A percentile compares a stretch with the other conserved stretches of the same genome.
These are phyloP conservation scores for Lachnellula subtilissima DNA, from an alignment of 2,329 filamentous ascomycete species.

Conservation along the genomic window DNA sequence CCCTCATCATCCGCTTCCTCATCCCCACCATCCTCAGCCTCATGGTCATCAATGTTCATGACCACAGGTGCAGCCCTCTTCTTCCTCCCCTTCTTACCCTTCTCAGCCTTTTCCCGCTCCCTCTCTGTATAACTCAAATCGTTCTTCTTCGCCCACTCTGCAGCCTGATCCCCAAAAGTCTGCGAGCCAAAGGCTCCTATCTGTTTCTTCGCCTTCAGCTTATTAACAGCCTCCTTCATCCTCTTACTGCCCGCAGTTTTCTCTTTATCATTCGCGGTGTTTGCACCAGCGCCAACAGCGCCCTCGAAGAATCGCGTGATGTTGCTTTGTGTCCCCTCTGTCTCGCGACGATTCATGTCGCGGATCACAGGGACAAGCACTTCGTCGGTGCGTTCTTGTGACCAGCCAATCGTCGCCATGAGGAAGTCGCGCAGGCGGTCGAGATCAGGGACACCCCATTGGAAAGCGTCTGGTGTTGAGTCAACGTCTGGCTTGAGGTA, in stretches of 20 bases:
- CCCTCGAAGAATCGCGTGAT: conserved; percentile 92
- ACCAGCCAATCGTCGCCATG: conserved; percentile 92
- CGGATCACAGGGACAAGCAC: conserved; percentile 91
- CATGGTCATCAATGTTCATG: not conserved
- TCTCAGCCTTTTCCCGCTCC: conserved; percentile 19
- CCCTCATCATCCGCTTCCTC: conserved; percentile 9
- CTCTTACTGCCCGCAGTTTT: conserved; percentile 61
- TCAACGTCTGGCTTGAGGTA: conserved; percentile 89
- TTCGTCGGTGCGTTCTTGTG: conserved; percentile 86
- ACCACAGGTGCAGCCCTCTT: conserved; percentile 1
- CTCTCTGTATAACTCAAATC: conserved; percentile 28
- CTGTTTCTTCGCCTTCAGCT: conserved; percentile 50
- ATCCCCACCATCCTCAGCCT: not conserved
- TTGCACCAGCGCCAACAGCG: conserved; percentile 52
- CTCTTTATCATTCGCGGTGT: conserved; percentile 62
- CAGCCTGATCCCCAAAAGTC: conserved; percentile 31
- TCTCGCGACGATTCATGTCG: conserved; percentile 86
- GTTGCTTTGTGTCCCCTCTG: conserved; percentile 91
- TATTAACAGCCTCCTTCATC: conserved; percentile 70
- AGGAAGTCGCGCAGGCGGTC: conserved; percentile 79
- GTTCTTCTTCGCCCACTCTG: conserved; percentile 30
- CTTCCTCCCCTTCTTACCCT: conserved; percentile 10
- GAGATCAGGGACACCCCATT: conserved; percentile 94
- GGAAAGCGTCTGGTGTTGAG: conserved; percentile 68
- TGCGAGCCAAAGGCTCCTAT: not conserved